Evolutionary conservation across 2,329 filamentous ascomycete genomes (phyloP).

Genomic region (Botrytis elliptica): DNA sequence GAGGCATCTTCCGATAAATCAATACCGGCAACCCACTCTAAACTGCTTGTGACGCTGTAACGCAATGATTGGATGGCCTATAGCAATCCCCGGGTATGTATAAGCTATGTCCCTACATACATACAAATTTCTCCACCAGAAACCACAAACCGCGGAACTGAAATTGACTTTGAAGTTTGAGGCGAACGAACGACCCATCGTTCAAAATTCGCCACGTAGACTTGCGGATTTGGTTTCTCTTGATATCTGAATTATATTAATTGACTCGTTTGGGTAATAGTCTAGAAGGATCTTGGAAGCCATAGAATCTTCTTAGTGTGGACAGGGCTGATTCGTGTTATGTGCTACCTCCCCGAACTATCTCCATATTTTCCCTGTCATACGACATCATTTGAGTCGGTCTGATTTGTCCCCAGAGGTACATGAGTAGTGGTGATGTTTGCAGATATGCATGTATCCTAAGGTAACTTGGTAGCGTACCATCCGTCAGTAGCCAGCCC

Average conservation of each 20-base stretch:
- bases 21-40: background rate
- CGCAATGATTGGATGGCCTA: background rate
- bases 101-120: slow-evolving; percentile 2
- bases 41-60: background rate
- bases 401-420: background rate
- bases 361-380: background rate
- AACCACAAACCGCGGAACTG: background rate
- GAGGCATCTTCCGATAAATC: slow-evolving; percentile 1
- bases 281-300: slow-evolving; percentile 11
- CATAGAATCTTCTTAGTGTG: background rate
- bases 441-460: slow-evolving; percentile 1
- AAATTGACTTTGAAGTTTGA: background rate
- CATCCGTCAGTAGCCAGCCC: background rate
- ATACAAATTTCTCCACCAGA: background rate
- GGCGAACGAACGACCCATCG: slow-evolving; percentile 12
- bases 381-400: background rate
- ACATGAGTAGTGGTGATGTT: background rate
- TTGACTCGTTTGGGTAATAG: slow-evolving; percentile 13
- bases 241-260: background rate
- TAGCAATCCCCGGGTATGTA: background rate
- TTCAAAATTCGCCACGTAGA: slow-evolving; percentile 5
- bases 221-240: background rate
- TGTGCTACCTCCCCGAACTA: background rate
- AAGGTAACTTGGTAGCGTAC: background rate
- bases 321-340: background rate